Percentiles rank a stretch among this genome's conserved stretches.
Evolutionary conservation across 2,329 filamentous ascomycete genomes (phyloP).

Genomic region (Cylindrodendrum hubeiense): DNA sequence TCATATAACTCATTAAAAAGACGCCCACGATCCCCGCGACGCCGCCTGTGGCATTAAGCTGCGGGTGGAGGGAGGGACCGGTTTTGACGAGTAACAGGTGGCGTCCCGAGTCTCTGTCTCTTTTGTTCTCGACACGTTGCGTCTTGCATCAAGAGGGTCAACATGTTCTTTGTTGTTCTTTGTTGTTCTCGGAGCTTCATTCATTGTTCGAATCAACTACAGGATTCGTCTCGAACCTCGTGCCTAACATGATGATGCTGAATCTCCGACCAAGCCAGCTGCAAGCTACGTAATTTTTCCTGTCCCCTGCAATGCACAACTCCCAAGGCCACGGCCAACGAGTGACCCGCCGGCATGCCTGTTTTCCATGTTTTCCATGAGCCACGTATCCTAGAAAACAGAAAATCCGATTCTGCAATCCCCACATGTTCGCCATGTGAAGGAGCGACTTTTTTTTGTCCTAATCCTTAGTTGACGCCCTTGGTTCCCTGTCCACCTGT

Average conservation of each 20-base stretch:
- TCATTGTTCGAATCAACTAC: not conserved
- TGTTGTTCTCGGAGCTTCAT: too few species aligned
- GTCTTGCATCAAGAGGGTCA: not conserved
- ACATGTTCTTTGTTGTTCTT: not conserved
- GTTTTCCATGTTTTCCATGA: not conserved
- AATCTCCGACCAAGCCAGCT: constrained; percentile 3
- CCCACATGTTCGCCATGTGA: constrained; percentile 10
- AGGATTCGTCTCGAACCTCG: not conserved
- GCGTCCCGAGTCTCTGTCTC: not conserved
- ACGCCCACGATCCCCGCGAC: constrained; percentile 25
- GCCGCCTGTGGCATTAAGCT: not conserved
- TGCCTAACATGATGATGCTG: constrained; percentile 10
- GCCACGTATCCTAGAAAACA: not conserved
- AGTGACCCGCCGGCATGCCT: not conserved
- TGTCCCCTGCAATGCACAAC: constrained; percentile 9
- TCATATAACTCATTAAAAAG: constrained; percentile 36
- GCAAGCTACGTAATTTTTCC: constrained; percentile 8
- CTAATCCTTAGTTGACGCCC: not conserved
- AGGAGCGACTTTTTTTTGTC: not conserved
- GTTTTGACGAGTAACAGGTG: not conserved
- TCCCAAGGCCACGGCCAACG: not conserved
- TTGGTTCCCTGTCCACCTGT: constrained; percentile 6
- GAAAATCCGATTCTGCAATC: not conserved
- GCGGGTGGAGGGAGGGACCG: not conserved
- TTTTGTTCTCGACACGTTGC: not conserved